Evolutionary conservation across 306 rosid species (phyloP).

Genomic region (Trifolium fragiferum): DNA sequence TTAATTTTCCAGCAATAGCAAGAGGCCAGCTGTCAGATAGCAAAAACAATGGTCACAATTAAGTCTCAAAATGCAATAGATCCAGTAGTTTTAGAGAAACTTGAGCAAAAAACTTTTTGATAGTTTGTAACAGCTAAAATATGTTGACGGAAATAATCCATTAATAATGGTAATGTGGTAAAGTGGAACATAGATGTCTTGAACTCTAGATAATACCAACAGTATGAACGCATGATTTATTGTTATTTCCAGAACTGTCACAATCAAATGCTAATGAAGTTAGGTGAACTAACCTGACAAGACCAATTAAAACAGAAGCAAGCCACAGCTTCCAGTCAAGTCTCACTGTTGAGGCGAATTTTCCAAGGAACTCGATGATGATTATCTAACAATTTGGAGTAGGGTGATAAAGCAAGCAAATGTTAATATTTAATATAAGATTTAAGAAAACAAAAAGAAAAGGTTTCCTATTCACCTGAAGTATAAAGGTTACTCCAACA

Average conservation of each 20-base stretch:
- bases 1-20: conserved; percentile 74
- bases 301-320: conserved; percentile 56
- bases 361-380: conserved; percentile 86
- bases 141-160: neutral
- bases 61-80: conserved; percentile 1
- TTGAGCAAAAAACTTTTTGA: neutral
- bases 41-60: conserved; percentile 32
- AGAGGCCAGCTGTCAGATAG: conserved; percentile 87
- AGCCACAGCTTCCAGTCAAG: conserved; percentile 80
- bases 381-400: conserved; percentile 58
- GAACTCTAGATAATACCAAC: conserved; percentile 16
- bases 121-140: conserved; percentile 15
- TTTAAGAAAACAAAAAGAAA: neutral
- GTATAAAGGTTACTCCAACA: conserved; percentile 66
- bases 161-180: neutral
- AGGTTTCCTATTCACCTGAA: conserved; percentile 63
- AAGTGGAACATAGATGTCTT: conserved; percentile 18
- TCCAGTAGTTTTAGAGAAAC: conserved; percentile 3
- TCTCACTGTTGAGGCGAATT: conserved; percentile 69
- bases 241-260: conserved; percentile 23
- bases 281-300: conserved; percentile 63
- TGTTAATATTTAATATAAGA: neutral
- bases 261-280: conserved; percentile 20
- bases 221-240: conserved; percentile 17
- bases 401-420: conserved; percentile 32